Evolutionary conservation across 768 basidiomycete genomes (phyloP).

Genomic region (Paxillus involutus): DNA sequence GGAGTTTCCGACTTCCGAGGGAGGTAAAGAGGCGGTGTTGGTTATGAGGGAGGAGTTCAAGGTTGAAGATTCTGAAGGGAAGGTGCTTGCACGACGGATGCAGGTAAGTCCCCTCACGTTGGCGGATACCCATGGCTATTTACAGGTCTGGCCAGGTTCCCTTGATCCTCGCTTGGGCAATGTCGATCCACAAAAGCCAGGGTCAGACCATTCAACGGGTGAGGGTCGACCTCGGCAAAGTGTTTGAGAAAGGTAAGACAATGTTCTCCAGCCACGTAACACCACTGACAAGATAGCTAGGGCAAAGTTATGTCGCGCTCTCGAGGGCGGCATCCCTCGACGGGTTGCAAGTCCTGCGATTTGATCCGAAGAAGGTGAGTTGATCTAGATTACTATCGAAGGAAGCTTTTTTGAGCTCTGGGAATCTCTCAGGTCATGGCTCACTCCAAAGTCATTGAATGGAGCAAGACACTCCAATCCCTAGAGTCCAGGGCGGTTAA

Average conservation of each 20-base stretch:
- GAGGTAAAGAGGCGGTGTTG: conserved; percentile 44
- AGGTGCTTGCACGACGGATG: conserved; percentile 45
- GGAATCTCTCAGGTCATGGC: conserved; percentile 34
- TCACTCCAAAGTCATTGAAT: conserved; percentile 44
- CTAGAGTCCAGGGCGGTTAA: too few relatives aligned
- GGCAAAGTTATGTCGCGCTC: conserved; percentile 50
- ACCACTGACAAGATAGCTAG: conserved; percentile 18
- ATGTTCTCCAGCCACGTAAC: too few relatives aligned
- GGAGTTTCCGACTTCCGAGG: conserved; percentile 42
- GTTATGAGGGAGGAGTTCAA: conserved; percentile 53
- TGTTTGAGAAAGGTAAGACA: conserved; percentile 57
- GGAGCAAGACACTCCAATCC: conserved; percentile 34
- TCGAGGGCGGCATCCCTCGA: conserved; percentile 55
- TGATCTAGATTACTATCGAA: background rate
- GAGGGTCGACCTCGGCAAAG: conserved; percentile 60
- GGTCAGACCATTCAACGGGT: conserved; percentile 71
- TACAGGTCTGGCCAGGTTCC: conserved; percentile 47
- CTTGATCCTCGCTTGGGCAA: conserved; percentile 75
- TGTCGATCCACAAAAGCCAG: conserved; percentile 78
- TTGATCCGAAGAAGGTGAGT: conserved; percentile 50
- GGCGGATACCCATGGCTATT: background rate
- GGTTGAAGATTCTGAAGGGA: conserved; percentile 53
- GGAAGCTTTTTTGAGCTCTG: background rate
- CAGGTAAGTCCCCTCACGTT: conserved; percentile 29
- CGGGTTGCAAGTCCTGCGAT: conserved; percentile 52